Percentiles rank a stretch among this genome's conserved stretches.
Conservation (phyloP, 441 rosid species). For the Euphorbia celastroides region DNA sequence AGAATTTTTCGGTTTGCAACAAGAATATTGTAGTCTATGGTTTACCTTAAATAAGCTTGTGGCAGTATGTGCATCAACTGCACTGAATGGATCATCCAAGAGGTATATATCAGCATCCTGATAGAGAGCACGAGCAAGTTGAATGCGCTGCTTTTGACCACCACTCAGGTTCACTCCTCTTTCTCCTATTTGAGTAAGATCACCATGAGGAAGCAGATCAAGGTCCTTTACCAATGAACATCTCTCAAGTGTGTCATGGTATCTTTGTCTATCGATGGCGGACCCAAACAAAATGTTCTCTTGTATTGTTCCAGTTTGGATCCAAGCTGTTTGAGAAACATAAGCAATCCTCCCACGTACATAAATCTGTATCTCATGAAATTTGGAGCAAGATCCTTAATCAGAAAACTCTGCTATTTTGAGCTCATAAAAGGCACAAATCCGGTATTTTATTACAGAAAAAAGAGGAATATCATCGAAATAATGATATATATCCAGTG, state of each 20-base stretch:
- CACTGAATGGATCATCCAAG: slow-evolving; percentile 97
- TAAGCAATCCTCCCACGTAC: slow-evolving; percentile 77
- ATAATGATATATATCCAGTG: not conserved
- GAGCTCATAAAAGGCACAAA: not conserved
- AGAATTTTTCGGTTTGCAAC: not conserved
- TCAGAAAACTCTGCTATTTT: not conserved
- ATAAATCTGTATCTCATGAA: slow-evolving; percentile 45
- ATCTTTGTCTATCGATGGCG: slow-evolving; percentile 53
- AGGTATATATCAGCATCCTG: slow-evolving; percentile 91
- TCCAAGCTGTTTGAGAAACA: slow-evolving; percentile 97
- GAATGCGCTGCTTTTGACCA: slow-evolving; percentile 95
- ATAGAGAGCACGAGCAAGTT: slow-evolving; percentile 95
- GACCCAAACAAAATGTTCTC: slow-evolving; percentile 87
- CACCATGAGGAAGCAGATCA: slow-evolving; percentile 78
- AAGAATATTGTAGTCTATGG: slow-evolving; percentile 11
- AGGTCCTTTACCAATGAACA: slow-evolving; percentile 87
- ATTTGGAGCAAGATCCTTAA: slow-evolving; percentile 1
- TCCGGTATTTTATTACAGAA: not conserved
- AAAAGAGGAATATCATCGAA: not conserved
- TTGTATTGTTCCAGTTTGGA: slow-evolving; percentile 79
- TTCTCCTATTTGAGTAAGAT: slow-evolving; percentile 92
- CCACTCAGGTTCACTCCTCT: slow-evolving; percentile 98
- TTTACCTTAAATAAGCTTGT: slow-evolving; percentile 78
- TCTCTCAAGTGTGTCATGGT: slow-evolving; percentile 77
- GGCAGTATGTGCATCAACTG: slow-evolving; percentile 97